Base-by-base conservation (phyloP, 306 rosid species). In the Vigna hirtella region DNA sequence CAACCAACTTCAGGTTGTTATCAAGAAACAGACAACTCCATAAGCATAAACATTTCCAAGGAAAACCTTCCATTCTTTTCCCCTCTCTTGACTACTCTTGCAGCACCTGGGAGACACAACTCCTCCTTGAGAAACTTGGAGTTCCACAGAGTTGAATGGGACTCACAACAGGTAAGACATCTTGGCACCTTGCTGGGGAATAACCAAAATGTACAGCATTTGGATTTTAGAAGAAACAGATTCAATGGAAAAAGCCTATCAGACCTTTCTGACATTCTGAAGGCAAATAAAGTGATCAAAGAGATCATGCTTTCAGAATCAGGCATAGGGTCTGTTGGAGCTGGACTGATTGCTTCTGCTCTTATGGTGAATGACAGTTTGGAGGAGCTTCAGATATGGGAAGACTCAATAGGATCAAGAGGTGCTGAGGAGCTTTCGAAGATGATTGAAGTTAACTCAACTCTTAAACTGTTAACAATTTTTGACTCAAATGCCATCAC, bases 331-430 rank as follows among this genome's bases (percentile, higher is more conserved):
- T 81, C 90, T 24, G 59, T 74, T 64, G 99, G 99, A 56, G 94
- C 96, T 18, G 88, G 77, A 53, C 65, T 81, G 61, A 85, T 96
- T 50, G 96, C 97, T 81, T 90, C 93, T 50, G 87, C 94, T 71
- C 92, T 96, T 51, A 85, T 84, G 85, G 86, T 76, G 66, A 96
- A 93, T 77, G 86, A 89, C 15, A 81, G 85, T 36, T 83, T 96
- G 76, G 99, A 91, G 77, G 97, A 93, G 84, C 64, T 96, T 8
- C 97, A 93, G 77, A 88, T 96, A 76, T 93, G 98, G 99, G 99
- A 93, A 72, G 98, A 96, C 72, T 93, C 97, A 9, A 90, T 93
- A 38, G 98, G 94, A n/a, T 93, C 96, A n/a, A 90, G 80, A 77
- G 99, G 99, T 9, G 88, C 93, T 55, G 98, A 96, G 74, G 94